Percentiles rank a stretch among this genome's conserved stretches.
Evolutionary conservation across 495 filamentous ascomycete species (phyloP).

Genomic region (Penicillium angulare): DNA sequence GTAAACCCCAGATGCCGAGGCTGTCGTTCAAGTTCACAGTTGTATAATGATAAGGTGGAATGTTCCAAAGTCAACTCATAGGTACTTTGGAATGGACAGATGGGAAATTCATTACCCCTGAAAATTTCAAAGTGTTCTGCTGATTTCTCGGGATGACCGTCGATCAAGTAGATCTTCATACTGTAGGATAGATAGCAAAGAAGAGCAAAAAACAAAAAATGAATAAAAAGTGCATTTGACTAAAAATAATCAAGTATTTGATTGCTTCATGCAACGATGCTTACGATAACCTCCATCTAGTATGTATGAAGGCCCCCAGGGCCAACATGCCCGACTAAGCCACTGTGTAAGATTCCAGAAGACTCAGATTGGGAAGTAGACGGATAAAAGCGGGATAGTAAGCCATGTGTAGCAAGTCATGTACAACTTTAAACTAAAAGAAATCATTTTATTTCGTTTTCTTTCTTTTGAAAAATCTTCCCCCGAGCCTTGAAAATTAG

Average conservation of each 20-base stretch:
- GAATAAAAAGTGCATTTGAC: neutral
- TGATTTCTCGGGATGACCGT: neutral
- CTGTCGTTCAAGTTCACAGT: no score
- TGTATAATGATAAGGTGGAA: no score
- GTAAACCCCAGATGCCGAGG: neutral
- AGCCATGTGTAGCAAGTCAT: neutral
- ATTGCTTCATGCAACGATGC: neutral
- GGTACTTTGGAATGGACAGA: neutral
- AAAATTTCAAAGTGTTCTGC: neutral
- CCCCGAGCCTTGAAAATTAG: neutral
- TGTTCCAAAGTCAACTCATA: no score
- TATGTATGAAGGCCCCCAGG: neutral
- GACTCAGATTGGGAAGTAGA: neutral
- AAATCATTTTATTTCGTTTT: neutral
- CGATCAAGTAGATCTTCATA: neutral
- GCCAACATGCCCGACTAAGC: neutral
- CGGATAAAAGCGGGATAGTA: constrained; percentile 5
- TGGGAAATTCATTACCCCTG: neutral
- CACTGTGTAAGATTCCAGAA: neutral
- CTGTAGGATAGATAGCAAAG: neutral
- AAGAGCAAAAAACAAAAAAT: neutral
- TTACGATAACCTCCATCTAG: neutral
- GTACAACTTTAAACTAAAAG: neutral
- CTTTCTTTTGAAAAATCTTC: neutral
- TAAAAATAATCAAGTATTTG: neutral